Evolutionary conservation across 2,329 filamentous ascomycete species (phyloP).

Genomic region (Colletotrichum euphorbiae): DNA sequence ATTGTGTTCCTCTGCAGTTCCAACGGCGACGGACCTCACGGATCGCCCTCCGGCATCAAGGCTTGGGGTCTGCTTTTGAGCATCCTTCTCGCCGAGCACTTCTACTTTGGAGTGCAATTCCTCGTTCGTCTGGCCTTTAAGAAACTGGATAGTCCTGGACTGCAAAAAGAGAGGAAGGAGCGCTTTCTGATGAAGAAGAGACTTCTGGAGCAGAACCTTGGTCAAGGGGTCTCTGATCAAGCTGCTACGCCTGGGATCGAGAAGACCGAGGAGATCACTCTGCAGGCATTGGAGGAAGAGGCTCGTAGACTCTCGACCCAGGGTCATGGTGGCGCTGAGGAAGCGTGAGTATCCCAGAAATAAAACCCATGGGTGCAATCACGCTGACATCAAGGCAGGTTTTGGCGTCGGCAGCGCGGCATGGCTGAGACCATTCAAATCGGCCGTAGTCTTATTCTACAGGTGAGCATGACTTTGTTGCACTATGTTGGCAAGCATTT

Average conservation of each 20-base stretch:
- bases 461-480: slow-evolving; percentile 46
- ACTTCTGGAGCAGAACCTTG: slow-evolving; percentile 79
- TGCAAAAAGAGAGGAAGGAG: slow-evolving; percentile 86
- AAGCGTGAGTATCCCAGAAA: slow-evolving; percentile 54
- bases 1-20: slow-evolving; percentile 94
- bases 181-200: slow-evolving; percentile 83
- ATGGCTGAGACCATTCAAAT: slow-evolving; percentile 68
- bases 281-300: slow-evolving; percentile 73
- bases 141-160: slow-evolving; percentile 86
- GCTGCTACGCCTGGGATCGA: slow-evolving; percentile 60
- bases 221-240: slow-evolving; percentile 64
- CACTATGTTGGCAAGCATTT: no score
- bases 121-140: slow-evolving; percentile 78
- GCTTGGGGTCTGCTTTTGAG: slow-evolving; percentile 84
- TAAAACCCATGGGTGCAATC: no score
- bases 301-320: slow-evolving; percentile 62
- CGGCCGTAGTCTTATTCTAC: slow-evolving; percentile 66
- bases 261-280: slow-evolving; percentile 72
- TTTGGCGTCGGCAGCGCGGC: slow-evolving; percentile 72
- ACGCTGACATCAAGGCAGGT: slow-evolving; percentile 52
- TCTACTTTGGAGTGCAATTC: slow-evolving; percentile 84
- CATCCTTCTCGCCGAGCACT: slow-evolving; percentile 88
- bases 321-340: slow-evolving; percentile 63
- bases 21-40: slow-evolving; percentile 73
- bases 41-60: slow-evolving; percentile 76